Percentiles rank a stretch among this genome's conserved stretches.
Evolutionary conservation across 805 yeast species (phyloP).

Genomic region (Yamadazyma tumulicola): DNA sequence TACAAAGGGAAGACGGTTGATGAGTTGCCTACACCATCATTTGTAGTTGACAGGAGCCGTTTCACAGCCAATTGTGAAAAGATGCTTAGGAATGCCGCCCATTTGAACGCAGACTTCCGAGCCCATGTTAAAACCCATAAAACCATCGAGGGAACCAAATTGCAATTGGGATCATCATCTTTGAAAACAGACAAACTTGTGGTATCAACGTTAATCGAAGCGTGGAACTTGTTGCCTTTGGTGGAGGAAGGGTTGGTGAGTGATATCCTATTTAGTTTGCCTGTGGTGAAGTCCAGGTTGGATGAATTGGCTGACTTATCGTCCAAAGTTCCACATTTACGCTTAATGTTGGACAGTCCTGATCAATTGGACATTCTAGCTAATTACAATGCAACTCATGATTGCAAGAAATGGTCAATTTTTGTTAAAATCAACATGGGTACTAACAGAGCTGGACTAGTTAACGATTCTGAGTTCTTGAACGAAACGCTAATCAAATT

Average conservation of each 20-base stretch:
- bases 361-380: slow-evolving; percentile 52
- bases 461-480: slow-evolving; percentile 31
- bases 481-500: slow-evolving; percentile 28
- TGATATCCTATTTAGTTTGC: slow-evolving; percentile 38
- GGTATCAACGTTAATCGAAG: slow-evolving; percentile 69
- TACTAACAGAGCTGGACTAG: slow-evolving; percentile 63
- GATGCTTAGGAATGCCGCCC: slow-evolving; percentile 46
- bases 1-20: slow-evolving; percentile 41
- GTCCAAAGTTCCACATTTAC: slow-evolving; percentile 38
- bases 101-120: slow-evolving; percentile 47
- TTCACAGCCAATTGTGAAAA: slow-evolving; percentile 44
- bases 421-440: slow-evolving; percentile 73
- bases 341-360: slow-evolving; percentile 59
- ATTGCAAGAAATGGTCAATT: slow-evolving; percentile 50
- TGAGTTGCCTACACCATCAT: slow-evolving; percentile 59
- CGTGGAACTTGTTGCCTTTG: slow-evolving; percentile 47
- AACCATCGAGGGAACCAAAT: slow-evolving; percentile 52
- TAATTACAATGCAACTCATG: slow-evolving; percentile 25
- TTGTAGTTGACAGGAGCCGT: slow-evolving; percentile 42
- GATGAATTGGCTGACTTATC: slow-evolving; percentile 46
- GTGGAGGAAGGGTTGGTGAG: slow-evolving; percentile 34
- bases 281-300: slow-evolving; percentile 45
- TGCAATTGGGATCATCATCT: slow-evolving; percentile 45
- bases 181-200: slow-evolving; percentile 48
- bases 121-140: slow-evolving; percentile 79